These are phyloP conservation scores for Ballota nigra DNA, from an alignment of 257 asterid genomes.

Conservation along the genomic window DNA sequence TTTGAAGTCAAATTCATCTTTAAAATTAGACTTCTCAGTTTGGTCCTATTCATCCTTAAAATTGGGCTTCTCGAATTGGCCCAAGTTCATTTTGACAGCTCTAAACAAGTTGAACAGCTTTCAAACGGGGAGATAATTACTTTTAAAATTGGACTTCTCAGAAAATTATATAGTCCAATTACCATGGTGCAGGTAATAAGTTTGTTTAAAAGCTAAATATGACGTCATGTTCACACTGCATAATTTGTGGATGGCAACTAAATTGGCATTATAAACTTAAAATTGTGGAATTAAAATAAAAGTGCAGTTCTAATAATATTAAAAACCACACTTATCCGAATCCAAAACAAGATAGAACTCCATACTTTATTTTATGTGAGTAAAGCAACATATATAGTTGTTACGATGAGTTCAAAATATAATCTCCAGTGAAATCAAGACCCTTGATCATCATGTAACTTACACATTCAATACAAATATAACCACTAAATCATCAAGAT, in stretches of 20 bases:
- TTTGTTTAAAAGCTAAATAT: not conserved
- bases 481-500: not conserved
- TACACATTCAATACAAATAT: not conserved
- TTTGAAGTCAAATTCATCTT: no score
- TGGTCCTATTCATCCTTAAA: no score
- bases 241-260: not conserved
- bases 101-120: no score
- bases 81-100: no score
- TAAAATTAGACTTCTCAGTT: no score
- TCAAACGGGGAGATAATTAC: no score
- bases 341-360: slow-evolving; percentile 1
- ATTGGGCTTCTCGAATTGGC: no score
- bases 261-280: not conserved
- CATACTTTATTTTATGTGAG: not conserved
- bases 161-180: not conserved
- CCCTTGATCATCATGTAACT: slow-evolving; percentile 1
- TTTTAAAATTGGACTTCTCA: no score
- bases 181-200: not conserved
- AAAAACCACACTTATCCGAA: not conserved
- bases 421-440: not conserved
- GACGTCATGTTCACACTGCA: not conserved
- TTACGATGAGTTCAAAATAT: not conserved
- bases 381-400: not conserved
- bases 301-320: not conserved
- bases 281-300: not conserved